phyloP scores from a whole-genome alignment of 2,329 filamentous ascomycete species.

The Fusarium scirpi region DNA sequence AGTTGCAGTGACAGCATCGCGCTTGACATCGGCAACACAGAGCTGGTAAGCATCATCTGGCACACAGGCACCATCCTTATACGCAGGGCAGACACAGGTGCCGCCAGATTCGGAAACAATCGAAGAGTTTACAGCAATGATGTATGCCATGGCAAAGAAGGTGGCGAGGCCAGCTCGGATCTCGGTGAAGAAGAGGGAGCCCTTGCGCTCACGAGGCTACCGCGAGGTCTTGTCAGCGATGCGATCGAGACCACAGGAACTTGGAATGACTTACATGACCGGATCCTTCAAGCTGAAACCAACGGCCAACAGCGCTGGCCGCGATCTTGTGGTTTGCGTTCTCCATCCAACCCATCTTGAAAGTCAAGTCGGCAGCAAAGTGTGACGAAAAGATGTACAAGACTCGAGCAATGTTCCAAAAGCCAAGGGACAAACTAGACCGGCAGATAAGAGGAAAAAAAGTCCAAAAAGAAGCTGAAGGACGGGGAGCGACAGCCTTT shows the following conservation, averaged over 20 bases:
- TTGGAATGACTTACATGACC: conserved; percentile 74
- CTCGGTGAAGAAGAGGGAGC: conserved; percentile 84
- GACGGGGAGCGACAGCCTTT: conserved; percentile 27
- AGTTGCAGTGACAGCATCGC: conserved; percentile 86
- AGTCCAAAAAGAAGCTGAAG: conserved; percentile 13
- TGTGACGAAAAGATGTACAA: conserved; percentile 15
- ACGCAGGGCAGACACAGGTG: conserved; percentile 77
- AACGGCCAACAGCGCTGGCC: conserved; percentile 72
- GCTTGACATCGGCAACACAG: conserved; percentile 74
- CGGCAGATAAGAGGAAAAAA: neutral
- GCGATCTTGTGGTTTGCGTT: conserved; percentile 70
- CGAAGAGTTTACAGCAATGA: conserved; percentile 65
- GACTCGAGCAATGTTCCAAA: conserved; percentile 15
- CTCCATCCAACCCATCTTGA: conserved; percentile 62
- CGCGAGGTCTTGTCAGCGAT: neutral
- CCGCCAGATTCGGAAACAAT: conserved; percentile 75
- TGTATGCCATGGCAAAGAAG: conserved; percentile 74
- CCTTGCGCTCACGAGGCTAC: conserved; percentile 77
- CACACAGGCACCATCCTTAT: conserved; percentile 62
- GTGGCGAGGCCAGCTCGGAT: conserved; percentile 85
- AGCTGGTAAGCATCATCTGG: conserved; percentile 69
- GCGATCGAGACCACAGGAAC: neutral
- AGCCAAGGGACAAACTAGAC: neutral
- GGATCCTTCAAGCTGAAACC: conserved; percentile 84
- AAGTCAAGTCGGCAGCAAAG: conserved; percentile 5